phyloP scores from a whole-genome alignment of 257 asterid species.

The Henckelia pumila region DNA sequence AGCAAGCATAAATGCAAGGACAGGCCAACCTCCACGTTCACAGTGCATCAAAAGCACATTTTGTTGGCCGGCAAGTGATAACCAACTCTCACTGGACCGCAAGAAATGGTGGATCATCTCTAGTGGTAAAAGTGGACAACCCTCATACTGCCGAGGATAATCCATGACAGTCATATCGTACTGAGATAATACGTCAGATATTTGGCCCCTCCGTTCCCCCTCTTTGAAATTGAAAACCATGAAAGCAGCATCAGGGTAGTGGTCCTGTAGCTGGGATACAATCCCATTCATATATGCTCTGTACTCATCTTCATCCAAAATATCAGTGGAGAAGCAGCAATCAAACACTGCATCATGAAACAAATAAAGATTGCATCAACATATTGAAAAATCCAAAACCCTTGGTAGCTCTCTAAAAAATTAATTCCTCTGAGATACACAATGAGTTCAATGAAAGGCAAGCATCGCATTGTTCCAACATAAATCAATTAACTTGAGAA shows the following conservation, averaged over 20 bases:
- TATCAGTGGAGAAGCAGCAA: constrained; percentile 94
- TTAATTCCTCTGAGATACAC: neutral
- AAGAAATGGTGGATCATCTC: constrained; percentile 98
- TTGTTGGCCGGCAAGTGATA: constrained; percentile 96
- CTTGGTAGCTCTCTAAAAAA: constrained; percentile 3
- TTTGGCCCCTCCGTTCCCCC: constrained; percentile 81
- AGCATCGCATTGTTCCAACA: constrained; percentile 20
- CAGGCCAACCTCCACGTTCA: constrained; percentile 99
- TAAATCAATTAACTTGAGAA: neutral
- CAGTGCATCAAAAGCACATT: constrained; percentile 96
- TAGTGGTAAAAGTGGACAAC: constrained; percentile 81
- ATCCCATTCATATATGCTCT: constrained; percentile 87
- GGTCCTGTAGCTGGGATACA: constrained; percentile 95
- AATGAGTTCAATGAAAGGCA: neutral
- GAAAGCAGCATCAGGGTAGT: constrained; percentile 94
- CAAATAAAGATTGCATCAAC: constrained; percentile 24
- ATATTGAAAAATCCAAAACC: constrained; percentile 21
- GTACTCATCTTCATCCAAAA: constrained; percentile 88
- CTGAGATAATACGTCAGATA: constrained; percentile 85
- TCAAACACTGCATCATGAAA: constrained; percentile 72
- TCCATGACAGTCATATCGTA: constrained; percentile 99
- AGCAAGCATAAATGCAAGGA: constrained; percentile 97
- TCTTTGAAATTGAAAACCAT: constrained; percentile 98
- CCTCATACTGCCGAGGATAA: constrained; percentile 90
- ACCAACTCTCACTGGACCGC: constrained; percentile 99